Base-by-base conservation (phyloP, 2,329 filamentous ascomycete genomes). In the Tolypocladium pustulatum region DNA sequence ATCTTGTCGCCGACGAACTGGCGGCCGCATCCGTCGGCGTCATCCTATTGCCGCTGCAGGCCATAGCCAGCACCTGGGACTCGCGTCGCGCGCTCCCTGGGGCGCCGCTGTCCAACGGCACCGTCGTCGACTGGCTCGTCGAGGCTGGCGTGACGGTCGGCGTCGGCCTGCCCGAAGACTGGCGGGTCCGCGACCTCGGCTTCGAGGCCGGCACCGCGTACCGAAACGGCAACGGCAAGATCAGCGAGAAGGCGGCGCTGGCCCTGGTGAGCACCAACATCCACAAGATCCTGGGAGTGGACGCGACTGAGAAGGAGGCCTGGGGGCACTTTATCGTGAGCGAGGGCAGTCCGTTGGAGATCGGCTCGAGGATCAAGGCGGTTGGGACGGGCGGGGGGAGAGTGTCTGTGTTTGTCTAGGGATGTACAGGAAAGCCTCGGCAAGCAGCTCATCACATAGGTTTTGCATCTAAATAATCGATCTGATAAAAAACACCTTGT, bases 91-190 rank as follows among this genome's bases (percentile, higher is more conserved):
- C 82, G 0, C 73, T 88, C 13, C 80, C 83, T 0, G 86, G 86
- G 1, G 85, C 85, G 6, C 86, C 86, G 1, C 75, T 88, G 0
- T 86, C 84, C 0, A 86, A 87, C 64, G 84, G 84, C 32, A 88
- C 85, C 0, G 78, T 78, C 0, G 72, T 86, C 5, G 83, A 88
- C 61, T 69, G 66, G 15, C 76, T 89, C 1, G 63, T 85, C 0
- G 77, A 78, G 9, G 84, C 84, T 0, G 85, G 84, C 2, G 85
- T 88, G 0, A 66, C 72, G 3, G 75, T 81, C 0, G 85, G 78
- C 0, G 77, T 88, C 30, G 82, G 84, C 0, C 75, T 85, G 5
- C 75, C 79, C 49, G 83, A 87, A 66, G 82, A 86, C 63, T 88
- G 82, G 83, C 66, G 82, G 56, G 76, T 86, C 4, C 75, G 84